Evolutionary conservation across 495 filamentous ascomycete genomes (phyloP), one percentile per base, ranked within the genome.

Genomic region (Aspergillus incahuasiensis): DNA sequence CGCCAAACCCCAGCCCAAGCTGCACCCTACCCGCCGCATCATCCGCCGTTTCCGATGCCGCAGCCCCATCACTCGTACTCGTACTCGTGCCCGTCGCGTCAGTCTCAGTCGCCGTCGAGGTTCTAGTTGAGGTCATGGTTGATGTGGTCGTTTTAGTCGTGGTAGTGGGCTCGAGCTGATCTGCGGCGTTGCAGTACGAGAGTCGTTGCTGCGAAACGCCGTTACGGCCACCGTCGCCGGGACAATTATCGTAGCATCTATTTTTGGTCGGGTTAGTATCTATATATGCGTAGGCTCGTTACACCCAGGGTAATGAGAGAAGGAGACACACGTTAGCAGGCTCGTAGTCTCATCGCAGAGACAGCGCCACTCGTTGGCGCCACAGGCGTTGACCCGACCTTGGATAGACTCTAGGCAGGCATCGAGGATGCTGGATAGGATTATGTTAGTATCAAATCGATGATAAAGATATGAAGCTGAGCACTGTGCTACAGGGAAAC

Each of bases 201-300:
- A 54, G 41, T 18, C 60, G 56, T n/a, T 59, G 61, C 40, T 62
- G 64, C 43, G 63, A 16, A 44, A 67, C 62, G 21, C 61, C 58
- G 54, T 56, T 45, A 32, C 58, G 59, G 39, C 55, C 65, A 50
- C 52, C 52, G 46, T 70, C 63, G 46, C 44, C 58, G 46, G 73
- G 72, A 48, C 73, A 76, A 52, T 72, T 71, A 57, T 71, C 69
- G 64, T 76, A 76, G 57, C 73, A 76, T 43, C 65, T 54, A 11
- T 50, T 41, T 35, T 35, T 35, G 2, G 32, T 6, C 32, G 3
- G 3, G 28, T 30, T 5, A 30, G 28, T 30, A 30, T 30, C 28
- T 30, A 5, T 9, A 9, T 30, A 30, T 5, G 9, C 9, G 28
- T 30, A 30, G 5, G 5, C 11, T 61, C 20, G 43, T 63, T 45